A percentile compares a stretch with the other conserved stretches of the same genome.
Evolutionary conservation across 306 rosid genomes (phyloP).

Genomic region (Vigna hirtella): DNA sequence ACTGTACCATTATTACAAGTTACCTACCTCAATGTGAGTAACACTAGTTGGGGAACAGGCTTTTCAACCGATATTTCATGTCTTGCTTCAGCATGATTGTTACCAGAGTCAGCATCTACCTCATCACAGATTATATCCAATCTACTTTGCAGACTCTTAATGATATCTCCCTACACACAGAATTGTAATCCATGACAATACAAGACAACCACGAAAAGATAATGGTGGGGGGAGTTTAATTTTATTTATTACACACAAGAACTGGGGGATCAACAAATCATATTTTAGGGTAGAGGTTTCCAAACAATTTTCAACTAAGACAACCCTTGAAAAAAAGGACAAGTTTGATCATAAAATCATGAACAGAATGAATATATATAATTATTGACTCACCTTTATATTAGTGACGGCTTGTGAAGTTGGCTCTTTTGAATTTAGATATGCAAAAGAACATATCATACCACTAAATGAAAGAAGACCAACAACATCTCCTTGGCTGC

Average conservation of each 20-base stretch:
- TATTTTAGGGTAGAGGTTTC: slow-evolving; percentile 24
- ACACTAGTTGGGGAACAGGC: slow-evolving; percentile 57
- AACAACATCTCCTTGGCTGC: slow-evolving; percentile 70
- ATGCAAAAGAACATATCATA: slow-evolving; percentile 82
- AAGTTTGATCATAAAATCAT: slow-evolving; percentile 20
- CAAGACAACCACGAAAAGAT: slow-evolving; percentile 20
- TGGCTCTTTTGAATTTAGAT: slow-evolving; percentile 77
- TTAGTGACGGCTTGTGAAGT: slow-evolving; percentile 75
- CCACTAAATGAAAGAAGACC: slow-evolving; percentile 80
- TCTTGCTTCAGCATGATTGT: slow-evolving; percentile 50
- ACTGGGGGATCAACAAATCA: slow-evolving; percentile 23
- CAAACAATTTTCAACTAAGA: slow-evolving; percentile 7
- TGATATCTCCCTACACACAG: slow-evolving; percentile 78
- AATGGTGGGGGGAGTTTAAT: slow-evolving; percentile 19
- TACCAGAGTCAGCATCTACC: slow-evolving; percentile 60
- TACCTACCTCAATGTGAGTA: slow-evolving; percentile 65
- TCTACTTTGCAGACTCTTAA: slow-evolving; percentile 84
- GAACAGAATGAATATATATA: slow-evolving; percentile 14
- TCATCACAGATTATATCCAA: slow-evolving; percentile 90
- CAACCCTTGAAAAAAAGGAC: slow-evolving; percentile 28
- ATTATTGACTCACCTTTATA: slow-evolving; percentile 68
- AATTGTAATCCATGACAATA: slow-evolving; percentile 31
- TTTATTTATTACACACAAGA: slow-evolving; percentile 32
- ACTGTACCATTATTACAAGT: slow-evolving; percentile 12
- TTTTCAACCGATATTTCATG: slow-evolving; percentile 59